phyloP scores from a whole-genome alignment of 345 rosid species.

The Excoecaria agallocha region DNA sequence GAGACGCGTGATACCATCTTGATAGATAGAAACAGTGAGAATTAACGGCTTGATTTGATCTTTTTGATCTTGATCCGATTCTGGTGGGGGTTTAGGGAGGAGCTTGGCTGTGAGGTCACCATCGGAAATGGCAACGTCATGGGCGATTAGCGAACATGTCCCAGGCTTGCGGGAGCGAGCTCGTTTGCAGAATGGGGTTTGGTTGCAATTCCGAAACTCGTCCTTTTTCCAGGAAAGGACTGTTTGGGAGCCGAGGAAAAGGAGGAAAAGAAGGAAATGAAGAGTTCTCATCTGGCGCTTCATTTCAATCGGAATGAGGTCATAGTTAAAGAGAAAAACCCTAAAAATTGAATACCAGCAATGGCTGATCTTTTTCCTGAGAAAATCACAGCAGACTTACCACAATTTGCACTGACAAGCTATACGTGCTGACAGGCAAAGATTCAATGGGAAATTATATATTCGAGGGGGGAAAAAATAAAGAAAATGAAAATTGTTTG shows the following conservation, averaged over 20 bases:
- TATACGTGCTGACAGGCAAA: no score
- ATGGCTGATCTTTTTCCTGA: no score
- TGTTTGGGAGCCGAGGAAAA: conserved; percentile 40
- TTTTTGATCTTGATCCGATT: conserved; percentile 19
- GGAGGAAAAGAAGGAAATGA: conserved; percentile 32
- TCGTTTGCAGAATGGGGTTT: conserved; percentile 96
- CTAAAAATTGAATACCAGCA: not conserved
- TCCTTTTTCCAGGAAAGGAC: conserved; percentile 84
- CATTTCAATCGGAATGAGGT: not conserved
- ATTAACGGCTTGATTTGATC: conserved; percentile 57
- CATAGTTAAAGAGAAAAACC: conserved; percentile 1
- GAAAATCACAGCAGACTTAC: no score
- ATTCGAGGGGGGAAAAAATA: no score
- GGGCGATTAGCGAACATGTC: conserved; percentile 45
- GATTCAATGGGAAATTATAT: no score
- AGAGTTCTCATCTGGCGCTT: conserved; percentile 26
- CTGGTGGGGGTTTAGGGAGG: conserved; percentile 27
- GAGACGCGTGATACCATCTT: conserved; percentile 64
- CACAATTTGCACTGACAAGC: no score
- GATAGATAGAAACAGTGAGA: conserved; percentile 68
- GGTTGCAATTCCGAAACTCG: conserved; percentile 87
- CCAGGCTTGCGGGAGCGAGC: conserved; percentile 79
- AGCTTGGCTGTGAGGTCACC: conserved; percentile 87
- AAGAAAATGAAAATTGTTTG: no score
- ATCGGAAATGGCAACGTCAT: conserved; percentile 54